Evolutionary conservation across 2,329 filamentous ascomycete species (phyloP), one percentile per base, ranked within the genome.

Genomic region (Arthrobotrys megalospora): DNA sequence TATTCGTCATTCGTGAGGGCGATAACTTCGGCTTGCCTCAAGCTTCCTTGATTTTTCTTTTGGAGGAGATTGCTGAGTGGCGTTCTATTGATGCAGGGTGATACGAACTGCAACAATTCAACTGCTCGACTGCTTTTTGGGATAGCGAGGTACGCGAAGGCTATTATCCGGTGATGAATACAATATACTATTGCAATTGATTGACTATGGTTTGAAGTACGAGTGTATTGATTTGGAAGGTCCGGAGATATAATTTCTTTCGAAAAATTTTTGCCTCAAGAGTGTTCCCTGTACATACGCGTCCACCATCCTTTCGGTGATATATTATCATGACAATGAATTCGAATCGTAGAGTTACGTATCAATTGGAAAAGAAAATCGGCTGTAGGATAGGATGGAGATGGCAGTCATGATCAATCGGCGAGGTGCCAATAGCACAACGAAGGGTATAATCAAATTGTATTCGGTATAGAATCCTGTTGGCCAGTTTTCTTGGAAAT

Each of bases 401-500:
- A n/a, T 36, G 24, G 19, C 14, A 8, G 63, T 55, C 12, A 45
- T 10, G 24, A 45, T 34, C 55, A 41, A 24, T 60, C 55, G 55
- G 55, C 55, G 55, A 60, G 55, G 34, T 60, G 41, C n/a, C 32
- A 24, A 58, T 41, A 58, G 32, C n/a, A 21, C 36, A 60, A 28
- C 28, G 12, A 24, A 60, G 55, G 55, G 34, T 16, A 21, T 43
- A 43, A 16, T 2, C 24, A 28, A 28, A 28, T 28, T 28, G 24
- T 45, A 45, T 14, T 60, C 55, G 55, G 55, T 41, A 43, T 28
- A 43, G 55, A 8, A 43, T 60, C 55, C 55, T 41, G 55, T 60
- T 60, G 55, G 36, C 55, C 43, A 11, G 16, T 38, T 50, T 36
- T 34, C 45, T 32, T 60, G 36, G 55, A 60, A 43, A 41, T 60